A percentile compares a stretch with the other conserved stretches of the same genome.
Conservation (phyloP, 2,329 filamentous ascomycete species). For the Pyrenochaeta sp. region DNA sequence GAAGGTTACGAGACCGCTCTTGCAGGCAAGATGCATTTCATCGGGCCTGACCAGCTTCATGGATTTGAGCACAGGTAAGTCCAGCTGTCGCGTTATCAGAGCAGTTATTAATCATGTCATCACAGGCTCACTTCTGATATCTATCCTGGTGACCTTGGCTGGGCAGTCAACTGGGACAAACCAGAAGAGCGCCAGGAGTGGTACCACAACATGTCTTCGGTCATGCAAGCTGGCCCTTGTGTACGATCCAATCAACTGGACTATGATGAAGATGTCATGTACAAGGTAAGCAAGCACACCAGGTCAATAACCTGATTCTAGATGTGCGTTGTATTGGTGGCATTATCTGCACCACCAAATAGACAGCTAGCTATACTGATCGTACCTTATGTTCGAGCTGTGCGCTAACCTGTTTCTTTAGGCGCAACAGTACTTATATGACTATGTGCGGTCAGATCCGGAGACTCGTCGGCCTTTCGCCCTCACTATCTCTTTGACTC, state of each 20-base stretch:
- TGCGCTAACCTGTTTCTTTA: slow-evolving; percentile 21
- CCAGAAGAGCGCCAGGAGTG: slow-evolving; percentile 85
- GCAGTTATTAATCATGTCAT: slow-evolving; percentile 3
- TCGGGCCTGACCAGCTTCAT: slow-evolving; percentile 87
- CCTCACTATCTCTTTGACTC: slow-evolving; percentile 90
- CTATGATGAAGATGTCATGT: slow-evolving; percentile 96
- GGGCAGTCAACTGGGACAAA: slow-evolving; percentile 95
- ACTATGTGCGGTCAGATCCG: slow-evolving; percentile 83
- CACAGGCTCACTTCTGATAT: slow-evolving; percentile 87
- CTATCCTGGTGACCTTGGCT: slow-evolving; percentile 92
- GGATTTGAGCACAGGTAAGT: slow-evolving; percentile 77
- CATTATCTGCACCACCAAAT: neutral
- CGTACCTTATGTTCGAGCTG: neutral
- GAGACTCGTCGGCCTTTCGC: slow-evolving; percentile 77
- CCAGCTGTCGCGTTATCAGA: neutral
- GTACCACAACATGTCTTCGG: slow-evolving; percentile 94
- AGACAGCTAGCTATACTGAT: neutral
- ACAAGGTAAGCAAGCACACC: slow-evolving; percentile 60
- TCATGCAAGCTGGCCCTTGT: slow-evolving; percentile 87
- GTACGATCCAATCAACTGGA: slow-evolving; percentile 94
- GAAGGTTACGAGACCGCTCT: slow-evolving; percentile 89
- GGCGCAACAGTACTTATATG: slow-evolving; percentile 87
- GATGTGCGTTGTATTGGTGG: neutral
- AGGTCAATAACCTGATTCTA: neutral
- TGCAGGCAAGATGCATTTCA: slow-evolving; percentile 97